phyloP scores from a whole-genome alignment of 208 protist genomes.

The Blastocrithidia nonstop region DNA sequence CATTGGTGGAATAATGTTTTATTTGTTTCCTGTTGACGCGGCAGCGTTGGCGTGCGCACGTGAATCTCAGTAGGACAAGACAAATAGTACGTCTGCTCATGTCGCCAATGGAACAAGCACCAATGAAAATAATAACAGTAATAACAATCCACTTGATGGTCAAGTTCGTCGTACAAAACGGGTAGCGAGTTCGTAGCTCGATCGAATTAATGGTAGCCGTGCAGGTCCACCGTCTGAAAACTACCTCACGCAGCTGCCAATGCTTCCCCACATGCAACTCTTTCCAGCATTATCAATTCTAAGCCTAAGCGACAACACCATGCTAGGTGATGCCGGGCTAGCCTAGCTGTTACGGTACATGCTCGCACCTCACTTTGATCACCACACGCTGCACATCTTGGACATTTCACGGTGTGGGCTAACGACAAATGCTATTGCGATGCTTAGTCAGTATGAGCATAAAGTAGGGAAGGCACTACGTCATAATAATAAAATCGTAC shows the following conservation, averaged over 20 bases:
- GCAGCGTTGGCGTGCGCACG: conserved; percentile 5
- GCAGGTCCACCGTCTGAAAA: no score
- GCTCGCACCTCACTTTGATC: conserved; percentile 33
- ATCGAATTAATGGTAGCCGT: no score
- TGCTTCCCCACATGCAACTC: conserved; percentile 6
- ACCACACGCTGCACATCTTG: conserved; percentile 20
- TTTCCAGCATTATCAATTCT: conserved; percentile 55
- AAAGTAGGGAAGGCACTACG: no score
- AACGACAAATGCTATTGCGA: conserved; percentile 9
- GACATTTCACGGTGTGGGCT: conserved; percentile 67
- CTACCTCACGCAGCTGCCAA: background rate
- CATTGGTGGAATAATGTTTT: conserved; percentile 37
- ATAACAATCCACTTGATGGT: no score
- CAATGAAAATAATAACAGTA: no score
- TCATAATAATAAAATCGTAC: no score
- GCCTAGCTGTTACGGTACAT: conserved; percentile 35
- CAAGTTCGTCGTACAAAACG: no score
- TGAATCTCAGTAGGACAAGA: no score
- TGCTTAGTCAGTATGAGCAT: conserved; percentile 27
- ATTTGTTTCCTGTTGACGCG: conserved; percentile 53
- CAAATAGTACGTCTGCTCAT: no score
- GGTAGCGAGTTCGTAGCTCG: no score
- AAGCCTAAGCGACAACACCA: conserved; percentile 62
- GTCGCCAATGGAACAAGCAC: no score
- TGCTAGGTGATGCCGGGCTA: conserved; percentile 36